These are phyloP conservation scores for Chenopodium quinoa DNA, from an alignment of 148 eudicot genomes.

Conservation along the genomic window DNA sequence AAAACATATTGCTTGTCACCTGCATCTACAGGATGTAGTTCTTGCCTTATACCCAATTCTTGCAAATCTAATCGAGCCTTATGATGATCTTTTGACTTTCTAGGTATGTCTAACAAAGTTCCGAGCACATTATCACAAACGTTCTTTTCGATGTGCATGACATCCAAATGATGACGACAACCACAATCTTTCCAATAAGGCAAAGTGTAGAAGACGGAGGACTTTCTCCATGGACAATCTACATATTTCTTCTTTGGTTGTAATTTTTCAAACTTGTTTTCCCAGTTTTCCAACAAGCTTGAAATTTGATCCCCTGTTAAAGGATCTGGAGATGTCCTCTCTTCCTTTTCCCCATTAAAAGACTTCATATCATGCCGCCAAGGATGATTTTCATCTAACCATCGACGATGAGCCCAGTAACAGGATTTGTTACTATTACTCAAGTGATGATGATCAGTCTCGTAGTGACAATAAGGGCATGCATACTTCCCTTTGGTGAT, in stretches of 20 bases:
- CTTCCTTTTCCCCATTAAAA: background rate
- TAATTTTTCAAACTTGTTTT: background rate
- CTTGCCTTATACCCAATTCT: background rate
- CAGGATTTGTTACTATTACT: no score
- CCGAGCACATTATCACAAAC: background rate
- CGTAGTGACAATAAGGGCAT: no score
- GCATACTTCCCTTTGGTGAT: no score
- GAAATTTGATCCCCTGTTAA: background rate
- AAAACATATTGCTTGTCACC: background rate
- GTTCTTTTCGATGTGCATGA: slow-evolving; percentile 22
- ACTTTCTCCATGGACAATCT: slow-evolving; percentile 2
- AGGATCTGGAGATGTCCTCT: background rate
- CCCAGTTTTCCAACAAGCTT: background rate
- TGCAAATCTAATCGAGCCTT: slow-evolving; percentile 7
- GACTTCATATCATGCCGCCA: no score
- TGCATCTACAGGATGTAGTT: background rate
- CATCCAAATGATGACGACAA: background rate
- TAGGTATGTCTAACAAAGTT: slow-evolving; percentile 1
- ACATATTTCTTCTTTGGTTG: background rate
- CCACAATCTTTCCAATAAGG: slow-evolving; percentile 2
- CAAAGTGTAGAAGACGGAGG: background rate
- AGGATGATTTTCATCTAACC: no score
- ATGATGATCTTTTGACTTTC: slow-evolving; percentile 8
- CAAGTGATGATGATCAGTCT: no score
- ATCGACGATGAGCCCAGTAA: no score